phyloP scores from a whole-genome alignment of 2,329 filamentous ascomycete genomes.

The Sporothrix phasma region DNA sequence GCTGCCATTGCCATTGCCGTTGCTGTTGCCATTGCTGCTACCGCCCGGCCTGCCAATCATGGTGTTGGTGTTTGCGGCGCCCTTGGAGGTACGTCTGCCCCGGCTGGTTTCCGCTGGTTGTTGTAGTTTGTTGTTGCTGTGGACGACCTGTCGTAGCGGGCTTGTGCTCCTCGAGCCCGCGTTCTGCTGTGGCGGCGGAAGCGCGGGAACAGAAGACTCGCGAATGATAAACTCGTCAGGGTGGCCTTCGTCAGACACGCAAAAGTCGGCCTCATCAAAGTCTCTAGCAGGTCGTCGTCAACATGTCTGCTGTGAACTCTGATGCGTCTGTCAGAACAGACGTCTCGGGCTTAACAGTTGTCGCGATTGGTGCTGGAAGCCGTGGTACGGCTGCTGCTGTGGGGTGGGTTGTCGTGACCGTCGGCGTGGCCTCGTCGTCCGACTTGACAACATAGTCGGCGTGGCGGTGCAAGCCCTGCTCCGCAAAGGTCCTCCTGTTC shows the following conservation, averaged over 20 bases:
- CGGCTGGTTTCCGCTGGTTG: constrained; percentile 11
- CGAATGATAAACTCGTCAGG: constrained; percentile 65
- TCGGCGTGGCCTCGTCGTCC: constrained; percentile 19
- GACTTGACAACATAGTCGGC: constrained; percentile 61
- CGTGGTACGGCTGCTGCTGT: not conserved
- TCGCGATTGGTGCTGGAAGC: not conserved
- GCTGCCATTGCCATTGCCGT: not conserved
- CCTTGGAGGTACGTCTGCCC: constrained; percentile 7
- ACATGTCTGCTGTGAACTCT: constrained; percentile 9
- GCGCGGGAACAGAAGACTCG: constrained; percentile 20
- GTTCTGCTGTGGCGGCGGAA: constrained; percentile 16
- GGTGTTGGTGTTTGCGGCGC: constrained; percentile 17
- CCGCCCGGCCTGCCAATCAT: not conserved
- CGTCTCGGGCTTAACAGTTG: not conserved
- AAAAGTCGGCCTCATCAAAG: constrained; percentile 70
- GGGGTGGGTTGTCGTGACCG: not conserved
- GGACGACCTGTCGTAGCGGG: constrained; percentile 19
- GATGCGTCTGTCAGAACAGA: constrained; percentile 1
- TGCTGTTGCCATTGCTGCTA: not conserved
- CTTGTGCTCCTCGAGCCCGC: constrained; percentile 20
- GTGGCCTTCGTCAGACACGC: constrained; percentile 56
- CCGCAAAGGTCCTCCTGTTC: constrained; percentile 52
- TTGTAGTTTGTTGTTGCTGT: constrained; percentile 7
- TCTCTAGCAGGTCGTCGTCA: constrained; percentile 43
- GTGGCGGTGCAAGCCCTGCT: constrained; percentile 72